Evolutionary conservation across 192 early-diverging fungal species (phyloP).

Genomic region (Coemansia sp.): DNA sequence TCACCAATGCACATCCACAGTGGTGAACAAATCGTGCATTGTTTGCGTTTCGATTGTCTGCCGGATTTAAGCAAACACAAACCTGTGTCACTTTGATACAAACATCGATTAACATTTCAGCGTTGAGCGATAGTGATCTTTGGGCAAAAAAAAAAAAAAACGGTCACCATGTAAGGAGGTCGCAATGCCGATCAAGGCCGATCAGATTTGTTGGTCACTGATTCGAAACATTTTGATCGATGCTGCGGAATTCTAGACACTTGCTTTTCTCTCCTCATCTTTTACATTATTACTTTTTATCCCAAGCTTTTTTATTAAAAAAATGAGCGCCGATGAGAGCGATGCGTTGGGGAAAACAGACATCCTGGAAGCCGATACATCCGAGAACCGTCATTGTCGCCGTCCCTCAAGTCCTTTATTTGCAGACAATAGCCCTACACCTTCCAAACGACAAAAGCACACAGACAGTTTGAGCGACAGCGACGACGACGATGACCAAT

Average conservation of each 20-base stretch:
- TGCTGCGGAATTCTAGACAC: constrained; percentile 2
- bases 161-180: no score
- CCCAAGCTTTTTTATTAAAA: neutral
- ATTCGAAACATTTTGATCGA: neutral
- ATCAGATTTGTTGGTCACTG: no score
- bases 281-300: neutral
- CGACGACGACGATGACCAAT: constrained; percentile 22
- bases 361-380: neutral
- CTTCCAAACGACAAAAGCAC: neutral
- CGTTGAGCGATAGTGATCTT: no score
- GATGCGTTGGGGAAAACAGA: no score
- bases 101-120: no score
- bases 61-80: no score
- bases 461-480: neutral
- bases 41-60: neutral
- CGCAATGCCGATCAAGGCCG: no score
- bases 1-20: no score
- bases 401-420: neutral
- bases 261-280: neutral
- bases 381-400: neutral
- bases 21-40: neutral
- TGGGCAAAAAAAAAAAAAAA: no score
- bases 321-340: neutral
- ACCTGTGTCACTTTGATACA: no score
- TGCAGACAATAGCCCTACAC: neutral